Evolutionary conservation across 1,139 yeast species (phyloP).

Genomic region (Suhomyces bolitotheri): DNA sequence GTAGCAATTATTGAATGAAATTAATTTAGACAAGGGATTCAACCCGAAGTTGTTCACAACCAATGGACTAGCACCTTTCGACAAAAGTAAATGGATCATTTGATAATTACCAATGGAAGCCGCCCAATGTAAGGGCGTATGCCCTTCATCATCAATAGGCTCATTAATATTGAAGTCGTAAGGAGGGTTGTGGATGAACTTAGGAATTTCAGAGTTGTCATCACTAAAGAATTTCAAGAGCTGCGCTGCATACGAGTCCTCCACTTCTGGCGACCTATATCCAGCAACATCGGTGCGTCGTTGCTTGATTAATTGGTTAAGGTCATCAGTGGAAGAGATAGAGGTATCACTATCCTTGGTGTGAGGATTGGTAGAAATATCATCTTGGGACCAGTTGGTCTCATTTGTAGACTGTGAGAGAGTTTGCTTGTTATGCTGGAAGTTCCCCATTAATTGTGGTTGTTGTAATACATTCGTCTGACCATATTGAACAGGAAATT

Average conservation of each 20-base stretch:
- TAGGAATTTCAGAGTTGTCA: slow-evolving; percentile 73
- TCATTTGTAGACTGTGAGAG: slow-evolving; percentile 50
- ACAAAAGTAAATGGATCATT: slow-evolving; percentile 66
- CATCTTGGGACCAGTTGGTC: slow-evolving; percentile 50
- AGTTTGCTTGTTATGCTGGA: slow-evolving; percentile 32
- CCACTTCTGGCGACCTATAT: slow-evolving; percentile 17
- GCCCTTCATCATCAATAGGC: slow-evolving; percentile 93
- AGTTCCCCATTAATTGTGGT: slow-evolving; percentile 25
- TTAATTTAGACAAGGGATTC: slow-evolving; percentile 79
- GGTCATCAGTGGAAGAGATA: slow-evolving; percentile 39
- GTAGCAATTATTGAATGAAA: slow-evolving; percentile 84
- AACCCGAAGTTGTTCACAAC: slow-evolving; percentile 76
- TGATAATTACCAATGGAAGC: slow-evolving; percentile 83
- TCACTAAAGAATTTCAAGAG: slow-evolving; percentile 65
- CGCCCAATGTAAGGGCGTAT: slow-evolving; percentile 96
- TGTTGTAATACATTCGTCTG: slow-evolving; percentile 15
- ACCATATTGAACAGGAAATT: slow-evolving; percentile 19
- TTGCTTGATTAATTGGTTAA: slow-evolving; percentile 7
- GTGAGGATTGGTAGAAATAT: slow-evolving; percentile 19
- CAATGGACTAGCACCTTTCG: slow-evolving; percentile 75
- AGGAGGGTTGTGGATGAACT: slow-evolving; percentile 72
- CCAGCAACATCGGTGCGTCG: slow-evolving; percentile 7
- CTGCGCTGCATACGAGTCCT: slow-evolving; percentile 54
- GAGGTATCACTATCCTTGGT: slow-evolving; percentile 47
- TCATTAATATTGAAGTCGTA: slow-evolving; percentile 79